phyloP scores from a whole-genome alignment of 1,139 yeast genomes.

The Debaryomyces psychrophilus region DNA sequence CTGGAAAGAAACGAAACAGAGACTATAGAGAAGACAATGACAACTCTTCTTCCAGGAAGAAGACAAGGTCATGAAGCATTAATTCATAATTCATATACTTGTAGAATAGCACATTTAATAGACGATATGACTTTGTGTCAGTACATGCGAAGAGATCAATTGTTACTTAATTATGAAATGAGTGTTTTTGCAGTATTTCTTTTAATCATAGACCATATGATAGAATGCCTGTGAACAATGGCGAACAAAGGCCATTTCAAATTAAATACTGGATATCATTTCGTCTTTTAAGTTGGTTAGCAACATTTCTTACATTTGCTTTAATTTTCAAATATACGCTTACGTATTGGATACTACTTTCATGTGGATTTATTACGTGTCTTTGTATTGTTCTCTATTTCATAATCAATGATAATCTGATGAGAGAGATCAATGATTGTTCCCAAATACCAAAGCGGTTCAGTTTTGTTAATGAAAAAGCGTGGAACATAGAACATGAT shows the following conservation, averaged over 20 bases:
- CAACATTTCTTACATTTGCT: not conserved
- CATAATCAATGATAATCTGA: not conserved
- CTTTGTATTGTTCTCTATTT: constrained; percentile 12
- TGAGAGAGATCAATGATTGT: not conserved
- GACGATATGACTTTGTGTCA: constrained; percentile 2
- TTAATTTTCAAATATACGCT: constrained; percentile 1
- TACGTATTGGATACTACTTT: constrained; percentile 1
- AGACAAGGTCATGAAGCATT: not conserved
- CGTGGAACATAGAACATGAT: constrained; percentile 26
- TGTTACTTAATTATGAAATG: not conserved
- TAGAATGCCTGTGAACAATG: constrained; percentile 3
- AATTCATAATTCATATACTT: not conserved
- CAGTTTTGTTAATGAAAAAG: constrained; percentile 27
- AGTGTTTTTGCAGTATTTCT: not conserved
- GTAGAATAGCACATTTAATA: constrained; percentile 4
- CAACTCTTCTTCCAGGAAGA: not conserved
- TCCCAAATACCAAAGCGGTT: constrained; percentile 17
- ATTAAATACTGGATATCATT: not conserved
- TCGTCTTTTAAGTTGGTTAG: not conserved
- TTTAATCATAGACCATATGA: not conserved
- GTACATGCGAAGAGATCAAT: not conserved
- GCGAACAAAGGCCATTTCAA: not conserved
- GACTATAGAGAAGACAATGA: constrained; percentile 12
- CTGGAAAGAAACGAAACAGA: constrained; percentile 16
- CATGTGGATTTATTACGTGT: constrained; percentile 12